These are phyloP conservation scores for Rhodomyrtus tomentosa DNA, from an alignment of 345 rosid species.

Conservation along the genomic window DNA sequence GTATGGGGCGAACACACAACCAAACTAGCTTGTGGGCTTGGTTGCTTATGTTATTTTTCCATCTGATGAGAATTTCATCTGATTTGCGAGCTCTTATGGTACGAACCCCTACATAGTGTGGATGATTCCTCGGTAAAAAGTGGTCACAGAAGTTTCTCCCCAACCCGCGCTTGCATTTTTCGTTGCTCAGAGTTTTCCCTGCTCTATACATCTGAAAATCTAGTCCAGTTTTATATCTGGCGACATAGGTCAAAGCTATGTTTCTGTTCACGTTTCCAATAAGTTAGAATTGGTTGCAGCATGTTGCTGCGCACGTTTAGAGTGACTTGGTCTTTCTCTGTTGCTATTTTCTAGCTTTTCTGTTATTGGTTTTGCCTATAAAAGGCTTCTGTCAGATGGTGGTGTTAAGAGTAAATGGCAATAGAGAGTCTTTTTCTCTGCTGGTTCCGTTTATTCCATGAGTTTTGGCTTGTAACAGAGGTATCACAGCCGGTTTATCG, in stretches of 20 bases:
- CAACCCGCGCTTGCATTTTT: background rate
- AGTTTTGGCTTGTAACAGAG: too few relatives aligned
- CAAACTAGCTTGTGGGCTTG: background rate
- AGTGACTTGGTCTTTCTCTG: too few relatives aligned
- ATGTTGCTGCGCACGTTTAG: too few relatives aligned
- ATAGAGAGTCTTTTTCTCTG: too few relatives aligned
- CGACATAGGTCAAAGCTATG: background rate
- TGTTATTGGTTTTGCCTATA: too few relatives aligned
- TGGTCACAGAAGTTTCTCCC: background rate
- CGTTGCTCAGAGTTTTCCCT: background rate
- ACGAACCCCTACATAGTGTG: rapidly evolving
- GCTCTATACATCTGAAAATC: background rate
- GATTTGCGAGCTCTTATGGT: rapidly evolving
- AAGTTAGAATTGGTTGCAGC: too few relatives aligned
- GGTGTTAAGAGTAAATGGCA: too few relatives aligned
- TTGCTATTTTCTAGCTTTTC: too few relatives aligned
- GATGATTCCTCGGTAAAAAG: background rate
- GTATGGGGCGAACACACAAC: background rate
- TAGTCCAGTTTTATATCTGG: background rate
- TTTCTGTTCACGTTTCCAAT: too few relatives aligned
- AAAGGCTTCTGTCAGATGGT: too few relatives aligned
- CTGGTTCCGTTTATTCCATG: too few relatives aligned
- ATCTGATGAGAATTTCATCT: background rate
- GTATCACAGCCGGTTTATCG: too few relatives aligned
- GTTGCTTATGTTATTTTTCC: rapidly evolving